A percentile compares a stretch with the other conserved stretches of the same genome.
phyloP scores from a whole-genome alignment of 805 yeast genomes.

The Suhomyces prunicola region DNA sequence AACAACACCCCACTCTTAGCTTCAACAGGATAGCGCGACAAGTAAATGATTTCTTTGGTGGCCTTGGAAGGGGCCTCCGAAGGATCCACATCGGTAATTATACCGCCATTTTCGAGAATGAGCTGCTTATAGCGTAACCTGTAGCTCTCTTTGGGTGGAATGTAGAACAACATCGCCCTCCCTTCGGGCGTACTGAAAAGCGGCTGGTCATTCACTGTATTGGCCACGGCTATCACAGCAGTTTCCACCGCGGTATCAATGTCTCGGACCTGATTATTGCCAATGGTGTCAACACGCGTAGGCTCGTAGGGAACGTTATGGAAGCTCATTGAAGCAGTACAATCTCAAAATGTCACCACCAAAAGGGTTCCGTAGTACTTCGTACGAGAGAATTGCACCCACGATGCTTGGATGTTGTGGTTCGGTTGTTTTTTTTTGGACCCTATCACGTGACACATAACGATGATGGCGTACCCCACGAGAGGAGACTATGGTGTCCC shows the following conservation, averaged over 20 bases:
- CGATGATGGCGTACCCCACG: not conserved
- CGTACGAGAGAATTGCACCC: not conserved
- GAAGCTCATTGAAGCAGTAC: slow-evolving; percentile 3
- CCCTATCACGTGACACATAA: not conserved
- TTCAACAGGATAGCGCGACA: slow-evolving; percentile 1
- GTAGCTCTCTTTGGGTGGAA: slow-evolving; percentile 2
- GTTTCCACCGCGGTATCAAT: not conserved
- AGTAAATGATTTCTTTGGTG: not conserved
- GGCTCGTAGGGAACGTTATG: slow-evolving; percentile 3
- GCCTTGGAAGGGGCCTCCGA: not conserved
- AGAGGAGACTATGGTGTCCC: no score
- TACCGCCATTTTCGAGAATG: slow-evolving; percentile 4
- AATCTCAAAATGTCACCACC: not conserved
- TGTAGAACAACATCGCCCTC: slow-evolving; percentile 3
- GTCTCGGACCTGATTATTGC: not conserved
- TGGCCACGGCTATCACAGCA: not conserved
- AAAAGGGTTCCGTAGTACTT: not conserved
- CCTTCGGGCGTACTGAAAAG: slow-evolving; percentile 4
- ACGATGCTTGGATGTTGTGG: slow-evolving; percentile 6
- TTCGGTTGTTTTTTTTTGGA: slow-evolving; percentile 3
- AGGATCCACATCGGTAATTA: slow-evolving; percentile 4
- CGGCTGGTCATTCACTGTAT: not conserved
- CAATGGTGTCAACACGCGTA: not conserved
- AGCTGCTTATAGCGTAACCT: slow-evolving; percentile 2
- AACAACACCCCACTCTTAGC: slow-evolving; percentile 3